phyloP scores from a whole-genome alignment of 2,329 filamentous ascomycete genomes.

The Neurospora crassa region DNA sequence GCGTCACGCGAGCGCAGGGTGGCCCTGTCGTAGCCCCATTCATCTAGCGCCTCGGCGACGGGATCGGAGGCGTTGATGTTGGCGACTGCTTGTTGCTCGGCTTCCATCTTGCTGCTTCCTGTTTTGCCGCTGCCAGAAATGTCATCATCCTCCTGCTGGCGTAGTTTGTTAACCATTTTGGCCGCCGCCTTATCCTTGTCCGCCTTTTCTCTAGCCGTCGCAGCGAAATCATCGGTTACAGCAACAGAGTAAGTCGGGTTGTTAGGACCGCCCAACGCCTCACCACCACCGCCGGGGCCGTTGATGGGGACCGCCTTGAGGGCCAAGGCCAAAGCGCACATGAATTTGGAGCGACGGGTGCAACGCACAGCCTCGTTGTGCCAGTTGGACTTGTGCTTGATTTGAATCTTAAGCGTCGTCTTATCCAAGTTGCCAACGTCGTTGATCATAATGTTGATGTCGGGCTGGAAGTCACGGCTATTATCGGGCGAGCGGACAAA shows the following conservation, averaged over 20 bases:
- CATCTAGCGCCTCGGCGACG: conserved; percentile 24
- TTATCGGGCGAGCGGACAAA: conserved; percentile 84
- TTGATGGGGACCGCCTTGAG: conserved; percentile 82
- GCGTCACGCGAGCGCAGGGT: conserved; percentile 23
- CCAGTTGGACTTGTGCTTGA: conserved; percentile 91
- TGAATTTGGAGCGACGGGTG: conserved; percentile 84
- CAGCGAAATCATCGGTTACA: conserved; percentile 60
- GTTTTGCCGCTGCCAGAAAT: conserved; percentile 3
- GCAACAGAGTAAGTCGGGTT: conserved; percentile 78
- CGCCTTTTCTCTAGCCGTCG: conserved; percentile 50
- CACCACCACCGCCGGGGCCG: conserved; percentile 63
- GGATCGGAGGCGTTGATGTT: conserved; percentile 33
- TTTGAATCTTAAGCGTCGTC: conserved; percentile 70
- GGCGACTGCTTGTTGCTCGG: conserved; percentile 35
- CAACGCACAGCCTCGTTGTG: conserved; percentile 76
- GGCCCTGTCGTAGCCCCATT: conserved; percentile 29
- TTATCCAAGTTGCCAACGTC: conserved; percentile 83
- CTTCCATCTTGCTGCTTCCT: conserved; percentile 17
- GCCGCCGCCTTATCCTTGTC: conserved; percentile 49
- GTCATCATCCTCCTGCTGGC: neutral
- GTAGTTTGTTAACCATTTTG: conserved; percentile 11
- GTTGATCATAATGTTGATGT: conserved; percentile 68
- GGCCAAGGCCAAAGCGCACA: conserved; percentile 82
- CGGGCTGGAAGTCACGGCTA: conserved; percentile 79
- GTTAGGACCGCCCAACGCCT: conserved; percentile 51